Conservation (phyloP, 495 filamentous ascomycete species). For the Penicillium canescens region DNA sequence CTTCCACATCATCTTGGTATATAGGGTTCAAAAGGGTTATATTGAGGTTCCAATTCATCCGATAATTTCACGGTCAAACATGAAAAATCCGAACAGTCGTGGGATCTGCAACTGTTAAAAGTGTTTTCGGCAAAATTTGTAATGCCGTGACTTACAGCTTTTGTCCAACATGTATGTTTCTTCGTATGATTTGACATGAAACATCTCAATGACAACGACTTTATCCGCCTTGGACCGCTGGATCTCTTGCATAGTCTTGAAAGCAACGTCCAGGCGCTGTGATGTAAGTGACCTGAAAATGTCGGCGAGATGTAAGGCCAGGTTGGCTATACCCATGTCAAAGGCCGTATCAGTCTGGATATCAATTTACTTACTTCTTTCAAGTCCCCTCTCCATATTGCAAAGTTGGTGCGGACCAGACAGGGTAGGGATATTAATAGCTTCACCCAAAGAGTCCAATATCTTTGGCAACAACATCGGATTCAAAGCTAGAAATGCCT, state of each 20-base stretch:
- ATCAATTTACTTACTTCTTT: background rate
- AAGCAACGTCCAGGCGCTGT: background rate
- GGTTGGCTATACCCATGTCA: background rate
- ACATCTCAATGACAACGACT: background rate
- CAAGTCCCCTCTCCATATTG: background rate
- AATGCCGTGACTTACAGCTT: background rate
- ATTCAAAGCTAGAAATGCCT: no score
- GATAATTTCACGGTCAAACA: background rate
- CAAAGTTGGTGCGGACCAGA: no score
- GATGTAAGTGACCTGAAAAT: background rate
- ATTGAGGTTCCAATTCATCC: background rate
- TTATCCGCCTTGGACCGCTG: background rate
- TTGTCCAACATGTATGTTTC: background rate
- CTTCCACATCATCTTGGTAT: background rate
- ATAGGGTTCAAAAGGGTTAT: background rate
- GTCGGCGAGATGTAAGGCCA: background rate
- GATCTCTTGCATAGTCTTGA: background rate
- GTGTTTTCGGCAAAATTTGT: background rate
- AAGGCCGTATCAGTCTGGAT: background rate
- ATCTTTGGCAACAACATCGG: background rate
- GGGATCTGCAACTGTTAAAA: background rate
- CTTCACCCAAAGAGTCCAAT: background rate
- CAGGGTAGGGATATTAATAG: no score
- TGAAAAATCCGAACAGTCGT: background rate
- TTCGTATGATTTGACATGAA: background rate